Conservation (phyloP, 805 yeast species). For the Saccharomycopsis oosterbeekiorum region DNA sequence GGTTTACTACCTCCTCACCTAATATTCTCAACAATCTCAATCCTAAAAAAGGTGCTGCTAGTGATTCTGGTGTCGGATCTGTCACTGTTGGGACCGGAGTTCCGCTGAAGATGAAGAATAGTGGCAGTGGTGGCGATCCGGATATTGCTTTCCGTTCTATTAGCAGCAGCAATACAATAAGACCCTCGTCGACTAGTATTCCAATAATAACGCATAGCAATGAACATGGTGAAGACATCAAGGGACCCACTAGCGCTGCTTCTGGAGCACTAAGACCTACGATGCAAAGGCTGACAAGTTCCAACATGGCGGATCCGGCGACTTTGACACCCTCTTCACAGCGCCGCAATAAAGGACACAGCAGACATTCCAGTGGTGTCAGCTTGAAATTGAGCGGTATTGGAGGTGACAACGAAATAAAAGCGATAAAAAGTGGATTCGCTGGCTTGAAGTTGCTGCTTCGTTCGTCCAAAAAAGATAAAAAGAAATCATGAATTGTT, state of each 20-base stretch:
- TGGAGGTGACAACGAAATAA: background rate
- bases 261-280: background rate
- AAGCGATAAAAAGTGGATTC: background rate
- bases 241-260: background rate
- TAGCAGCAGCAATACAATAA: background rate
- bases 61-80: background rate
- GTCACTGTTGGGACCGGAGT: background rate
- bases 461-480: background rate
- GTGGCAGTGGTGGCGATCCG: background rate
- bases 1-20: background rate
- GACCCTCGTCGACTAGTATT: background rate
- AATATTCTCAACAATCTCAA: background rate
- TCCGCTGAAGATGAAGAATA: background rate
- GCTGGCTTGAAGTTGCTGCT: background rate
- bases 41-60: background rate
- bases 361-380: background rate
- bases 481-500: background rate
- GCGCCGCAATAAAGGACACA: no score
- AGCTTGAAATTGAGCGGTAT: background rate
- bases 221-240: background rate
- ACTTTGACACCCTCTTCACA: background rate
- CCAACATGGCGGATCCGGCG: background rate
- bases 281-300: background rate
- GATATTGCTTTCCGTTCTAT: background rate
- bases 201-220: background rate